Base-by-base conservation (phyloP, 2,329 filamentous ascomycete species). In the Rugonectria rugulosa region DNA sequence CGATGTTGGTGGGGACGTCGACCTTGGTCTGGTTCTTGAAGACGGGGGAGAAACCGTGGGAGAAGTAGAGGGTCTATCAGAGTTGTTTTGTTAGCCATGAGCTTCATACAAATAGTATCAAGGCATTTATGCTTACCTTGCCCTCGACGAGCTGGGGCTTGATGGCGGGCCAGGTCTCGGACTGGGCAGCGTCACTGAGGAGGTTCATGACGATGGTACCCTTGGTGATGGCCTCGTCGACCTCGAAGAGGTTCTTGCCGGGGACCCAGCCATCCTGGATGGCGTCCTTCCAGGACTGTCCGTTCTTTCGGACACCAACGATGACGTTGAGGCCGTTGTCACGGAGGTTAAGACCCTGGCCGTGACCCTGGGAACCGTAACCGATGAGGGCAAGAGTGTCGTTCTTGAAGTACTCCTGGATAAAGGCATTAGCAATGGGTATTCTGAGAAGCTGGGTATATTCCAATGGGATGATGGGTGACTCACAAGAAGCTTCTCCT, bases 21-120 rank as follows among this genome's bases (percentile, higher is more conserved):
- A 99, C 95, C 81, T 97, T 96, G 86, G 95, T 99, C 76, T 95
- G 88, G 78, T 97, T 89, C 86, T 97, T 97, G 91, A 99, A 99
- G 80, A 99, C 93, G 76, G 95, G 95, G 63, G 95, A 98, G 91
- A 99, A 99, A 75, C 95, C 95, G 88, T 99, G 95, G 70, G 95
- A 98, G 88, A 99, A 99, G 90, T 99, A 99, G 70, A 99, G 91
- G 60, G 95, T 99, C 94, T 95, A 64, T 6, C 12, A 21, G 14
- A 43, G 32, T 55, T 59, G 19, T 56, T 37, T 56, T 37, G 61
- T 73, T 60, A 73, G 67, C 44, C 20, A 26, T 46, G 27, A 37
- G 45, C 34, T 32, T 15, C 34, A 10, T 7, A 27, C 49, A 17
- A 24, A 26, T 21, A 9, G 10, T 8, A 14, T 44, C 14, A 6